Evolutionary conservation across 2,329 filamentous ascomycete species (phyloP).

Genomic region (Trichoderma sp.): DNA sequence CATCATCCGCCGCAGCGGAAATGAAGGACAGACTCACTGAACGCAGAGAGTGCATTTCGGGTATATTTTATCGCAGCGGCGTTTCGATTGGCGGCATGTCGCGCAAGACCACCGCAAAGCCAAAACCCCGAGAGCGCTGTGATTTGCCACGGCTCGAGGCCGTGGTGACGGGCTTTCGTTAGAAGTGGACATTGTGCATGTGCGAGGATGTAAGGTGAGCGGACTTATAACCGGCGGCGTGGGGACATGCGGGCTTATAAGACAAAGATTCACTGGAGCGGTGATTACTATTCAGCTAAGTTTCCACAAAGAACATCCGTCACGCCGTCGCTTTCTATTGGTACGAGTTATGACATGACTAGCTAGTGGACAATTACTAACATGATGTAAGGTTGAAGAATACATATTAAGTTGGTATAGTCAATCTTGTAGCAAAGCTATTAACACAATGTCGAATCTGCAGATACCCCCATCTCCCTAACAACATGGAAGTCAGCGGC

Average conservation of each 20-base stretch:
- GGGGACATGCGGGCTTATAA: conserved; percentile 11
- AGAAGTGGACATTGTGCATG: neutral
- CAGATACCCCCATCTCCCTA: neutral
- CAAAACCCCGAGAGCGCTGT: neutral
- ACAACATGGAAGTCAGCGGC: neutral
- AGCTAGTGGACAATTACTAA: neutral
- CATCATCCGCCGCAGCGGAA: neutral
- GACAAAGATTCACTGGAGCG: neutral
- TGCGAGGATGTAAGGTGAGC: neutral
- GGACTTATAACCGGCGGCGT: conserved; percentile 1
- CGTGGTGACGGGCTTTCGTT: neutral
- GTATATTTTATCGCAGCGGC: conserved; percentile 20
- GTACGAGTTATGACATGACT: neutral
- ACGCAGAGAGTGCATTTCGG: conserved; percentile 16
- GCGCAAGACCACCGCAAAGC: conserved; percentile 10
- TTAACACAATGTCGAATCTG: neutral
- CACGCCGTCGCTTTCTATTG: neutral
- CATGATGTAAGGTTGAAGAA: neutral
- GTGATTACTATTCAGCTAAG: neutral
- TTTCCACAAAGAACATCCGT: neutral
- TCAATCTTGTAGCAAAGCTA: neutral
- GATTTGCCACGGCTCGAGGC: neutral
- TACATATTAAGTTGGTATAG: neutral
- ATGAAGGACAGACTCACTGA: neutral
- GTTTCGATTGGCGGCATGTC: conserved; percentile 18